Percentiles rank a stretch among this genome's conserved stretches.
Conservation (phyloP, 352 stramenopile species). For the Phytophthora melonis region DNA sequence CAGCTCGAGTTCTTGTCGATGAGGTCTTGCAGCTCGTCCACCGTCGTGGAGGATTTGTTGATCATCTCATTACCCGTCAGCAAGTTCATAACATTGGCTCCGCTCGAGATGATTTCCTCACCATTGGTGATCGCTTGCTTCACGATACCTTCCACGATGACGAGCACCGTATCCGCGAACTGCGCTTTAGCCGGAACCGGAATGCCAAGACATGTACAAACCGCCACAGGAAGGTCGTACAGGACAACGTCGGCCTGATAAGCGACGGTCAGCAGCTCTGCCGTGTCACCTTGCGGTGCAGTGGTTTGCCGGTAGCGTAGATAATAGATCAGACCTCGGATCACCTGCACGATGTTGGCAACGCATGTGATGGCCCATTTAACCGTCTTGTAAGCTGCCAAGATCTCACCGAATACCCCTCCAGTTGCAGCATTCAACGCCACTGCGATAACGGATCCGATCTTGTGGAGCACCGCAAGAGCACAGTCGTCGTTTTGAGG, state of each 20-base stretch:
- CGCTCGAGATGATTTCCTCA: conserved; percentile 36
- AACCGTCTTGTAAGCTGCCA: conserved; percentile 6
- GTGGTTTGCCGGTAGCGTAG: conserved; percentile 33
- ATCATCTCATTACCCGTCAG: conserved; percentile 18
- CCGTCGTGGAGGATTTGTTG: conserved; percentile 18
- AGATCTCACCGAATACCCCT: conserved; percentile 40
- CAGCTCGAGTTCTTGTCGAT: conserved; percentile 34
- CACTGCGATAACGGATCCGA: conserved; percentile 34
- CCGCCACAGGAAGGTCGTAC: conserved; percentile 25
- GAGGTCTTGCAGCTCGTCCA: conserved; percentile 31
- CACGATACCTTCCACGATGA: conserved; percentile 37
- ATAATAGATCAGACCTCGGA: conserved; percentile 31
- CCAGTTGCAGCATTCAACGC: conserved; percentile 40
- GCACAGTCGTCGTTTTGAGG: conserved; percentile 36
- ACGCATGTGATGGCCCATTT: conserved; percentile 24
- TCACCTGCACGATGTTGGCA: conserved; percentile 18
- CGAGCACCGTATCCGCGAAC: conserved; percentile 16
- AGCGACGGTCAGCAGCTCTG: conserved; percentile 25
- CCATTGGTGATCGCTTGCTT: conserved; percentile 37
- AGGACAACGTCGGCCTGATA: conserved; percentile 40
- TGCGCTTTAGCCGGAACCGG: conserved; percentile 5
- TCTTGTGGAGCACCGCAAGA: conserved; percentile 38
- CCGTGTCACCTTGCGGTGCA: conserved; percentile 21
- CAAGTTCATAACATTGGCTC: conserved; percentile 32
- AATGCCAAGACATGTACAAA: conserved; percentile 23